A percentile compares a stretch with the other conserved stretches of the same genome.
phyloP scores from a whole-genome alignment of 352 stramenopile genomes.

The Phytophthora foliorum region DNA sequence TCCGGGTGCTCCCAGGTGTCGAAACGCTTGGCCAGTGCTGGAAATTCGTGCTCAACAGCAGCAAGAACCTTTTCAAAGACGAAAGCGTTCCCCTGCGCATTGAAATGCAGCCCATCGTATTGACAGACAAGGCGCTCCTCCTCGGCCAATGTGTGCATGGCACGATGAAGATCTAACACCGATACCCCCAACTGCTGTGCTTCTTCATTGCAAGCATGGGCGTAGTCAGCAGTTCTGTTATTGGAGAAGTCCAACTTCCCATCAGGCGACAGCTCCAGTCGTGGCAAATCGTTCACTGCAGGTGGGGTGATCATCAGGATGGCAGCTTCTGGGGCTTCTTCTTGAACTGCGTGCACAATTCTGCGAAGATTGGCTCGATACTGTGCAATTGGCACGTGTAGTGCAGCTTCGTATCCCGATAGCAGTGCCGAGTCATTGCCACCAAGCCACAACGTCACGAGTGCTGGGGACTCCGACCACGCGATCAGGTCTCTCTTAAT shows the following conservation, averaged over 20 bases:
- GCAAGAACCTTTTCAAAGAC: slow-evolving; percentile 28
- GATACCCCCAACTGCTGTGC: slow-evolving; percentile 15
- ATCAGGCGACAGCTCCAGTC: slow-evolving; percentile 20
- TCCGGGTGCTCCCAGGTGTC: slow-evolving; percentile 43
- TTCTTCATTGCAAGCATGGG: slow-evolving; percentile 33
- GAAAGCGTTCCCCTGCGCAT: slow-evolving; percentile 38
- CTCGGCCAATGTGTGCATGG: slow-evolving; percentile 34
- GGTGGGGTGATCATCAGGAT: slow-evolving; percentile 45
- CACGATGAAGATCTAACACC: slow-evolving; percentile 33
- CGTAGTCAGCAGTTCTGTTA: slow-evolving; percentile 33
- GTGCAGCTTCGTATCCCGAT: slow-evolving; percentile 33
- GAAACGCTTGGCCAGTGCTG: slow-evolving; percentile 27
- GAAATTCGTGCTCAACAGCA: slow-evolving; percentile 36
- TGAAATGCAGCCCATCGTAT: slow-evolving; percentile 51
- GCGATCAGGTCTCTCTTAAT: slow-evolving; percentile 38
- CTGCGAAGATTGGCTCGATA: slow-evolving; percentile 56
- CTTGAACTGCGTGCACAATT: slow-evolving; percentile 42
- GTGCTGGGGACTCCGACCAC: slow-evolving; percentile 32
- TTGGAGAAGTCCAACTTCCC: slow-evolving; percentile 48
- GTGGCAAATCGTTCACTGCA: slow-evolving; percentile 36
- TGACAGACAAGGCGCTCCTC: slow-evolving; percentile 25
- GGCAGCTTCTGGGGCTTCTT: slow-evolving; percentile 20
- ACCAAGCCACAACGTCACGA: slow-evolving; percentile 69
- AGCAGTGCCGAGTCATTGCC: slow-evolving; percentile 67
- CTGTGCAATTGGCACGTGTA: slow-evolving; percentile 56